These are phyloP conservation scores for Cytospora paraplurivora DNA, from an alignment of 2,329 filamentous ascomycete genomes.

Conservation along the genomic window DNA sequence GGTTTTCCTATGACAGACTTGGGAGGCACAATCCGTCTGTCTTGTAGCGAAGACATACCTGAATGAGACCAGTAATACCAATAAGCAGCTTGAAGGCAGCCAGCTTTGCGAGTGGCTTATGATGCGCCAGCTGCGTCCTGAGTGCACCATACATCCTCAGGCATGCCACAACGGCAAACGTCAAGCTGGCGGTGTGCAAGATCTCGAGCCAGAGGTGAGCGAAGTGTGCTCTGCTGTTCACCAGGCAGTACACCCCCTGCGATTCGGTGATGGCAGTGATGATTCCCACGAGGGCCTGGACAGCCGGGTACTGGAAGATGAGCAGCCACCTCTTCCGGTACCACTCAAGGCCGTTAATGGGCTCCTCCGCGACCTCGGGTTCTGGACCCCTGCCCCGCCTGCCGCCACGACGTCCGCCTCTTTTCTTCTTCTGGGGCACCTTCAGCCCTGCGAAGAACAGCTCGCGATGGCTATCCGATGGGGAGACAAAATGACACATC, in stretches of 20 bases:
- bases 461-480: constrained; percentile 38
- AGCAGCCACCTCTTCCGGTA: constrained; percentile 37
- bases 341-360: constrained; percentile 38
- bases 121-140: constrained; percentile 33
- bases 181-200: constrained; percentile 33
- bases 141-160: constrained; percentile 36
- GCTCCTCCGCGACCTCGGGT: constrained; percentile 25
- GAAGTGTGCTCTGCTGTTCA: constrained; percentile 34
- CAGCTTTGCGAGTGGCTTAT: constrained; percentile 38
- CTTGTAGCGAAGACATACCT: constrained; percentile 28
- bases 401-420: background rate
- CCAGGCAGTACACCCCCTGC: constrained; percentile 37
- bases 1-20: background rate
- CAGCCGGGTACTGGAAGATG: constrained; percentile 45
- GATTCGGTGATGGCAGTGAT: constrained; percentile 37
- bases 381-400: constrained; percentile 22
- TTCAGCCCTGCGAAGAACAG: constrained; percentile 42
- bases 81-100: constrained; percentile 41
- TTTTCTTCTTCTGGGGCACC: constrained; percentile 36
- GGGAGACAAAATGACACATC: constrained; percentile 45
- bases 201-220: constrained; percentile 40
- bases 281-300: constrained; percentile 46
- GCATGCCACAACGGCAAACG: constrained; percentile 33
- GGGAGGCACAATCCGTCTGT: too few relatives aligned
- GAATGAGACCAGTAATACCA: constrained; percentile 36